These are phyloP conservation scores for Dothiorella sarmentorum DNA, from an alignment of 2,329 filamentous ascomycete species.

Conservation along the genomic window DNA sequence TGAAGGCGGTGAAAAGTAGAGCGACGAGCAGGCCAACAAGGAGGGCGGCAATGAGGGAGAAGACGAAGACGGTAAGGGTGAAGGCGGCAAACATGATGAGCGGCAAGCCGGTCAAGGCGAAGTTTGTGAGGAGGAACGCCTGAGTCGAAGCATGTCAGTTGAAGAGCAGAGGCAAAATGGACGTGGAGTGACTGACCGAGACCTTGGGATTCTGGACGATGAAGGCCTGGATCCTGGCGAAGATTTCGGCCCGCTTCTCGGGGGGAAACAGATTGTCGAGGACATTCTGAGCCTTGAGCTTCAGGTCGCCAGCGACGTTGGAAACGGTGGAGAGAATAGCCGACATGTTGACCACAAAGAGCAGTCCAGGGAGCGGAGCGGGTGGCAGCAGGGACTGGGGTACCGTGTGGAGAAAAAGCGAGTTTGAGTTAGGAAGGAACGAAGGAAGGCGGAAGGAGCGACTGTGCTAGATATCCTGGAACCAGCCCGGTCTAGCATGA, in stretches of 20 bases:
- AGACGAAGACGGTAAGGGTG: slow-evolving; percentile 57
- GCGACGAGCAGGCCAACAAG: slow-evolving; percentile 50
- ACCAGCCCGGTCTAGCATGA: slow-evolving; percentile 2
- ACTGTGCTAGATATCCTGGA: background rate
- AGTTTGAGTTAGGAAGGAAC: background rate
- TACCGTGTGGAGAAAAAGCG: no score
- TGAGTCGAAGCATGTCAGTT: slow-evolving; percentile 32
- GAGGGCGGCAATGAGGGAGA: slow-evolving; percentile 61
- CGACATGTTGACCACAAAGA: slow-evolving; percentile 24
- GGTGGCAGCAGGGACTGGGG: background rate
- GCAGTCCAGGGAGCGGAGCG: background rate
- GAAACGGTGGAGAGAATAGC: slow-evolving; percentile 27
- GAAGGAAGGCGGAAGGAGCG: background rate
- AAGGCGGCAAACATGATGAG: slow-evolving; percentile 67
- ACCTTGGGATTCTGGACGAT: slow-evolving; percentile 64
- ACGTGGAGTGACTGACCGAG: slow-evolving; percentile 52
- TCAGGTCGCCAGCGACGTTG: slow-evolving; percentile 22
- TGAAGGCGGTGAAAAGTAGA: slow-evolving; percentile 63
- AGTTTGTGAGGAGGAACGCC: slow-evolving; percentile 66
- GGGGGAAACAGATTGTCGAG: slow-evolving; percentile 58
- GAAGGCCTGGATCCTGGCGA: slow-evolving; percentile 54
- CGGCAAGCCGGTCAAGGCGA: slow-evolving; percentile 63
- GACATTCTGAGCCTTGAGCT: slow-evolving; percentile 30
- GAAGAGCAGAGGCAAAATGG: background rate
- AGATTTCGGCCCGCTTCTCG: slow-evolving; percentile 55